phyloP scores from a whole-genome alignment of 768 basidiomycete species.

The Tulasnella sp. region DNA sequence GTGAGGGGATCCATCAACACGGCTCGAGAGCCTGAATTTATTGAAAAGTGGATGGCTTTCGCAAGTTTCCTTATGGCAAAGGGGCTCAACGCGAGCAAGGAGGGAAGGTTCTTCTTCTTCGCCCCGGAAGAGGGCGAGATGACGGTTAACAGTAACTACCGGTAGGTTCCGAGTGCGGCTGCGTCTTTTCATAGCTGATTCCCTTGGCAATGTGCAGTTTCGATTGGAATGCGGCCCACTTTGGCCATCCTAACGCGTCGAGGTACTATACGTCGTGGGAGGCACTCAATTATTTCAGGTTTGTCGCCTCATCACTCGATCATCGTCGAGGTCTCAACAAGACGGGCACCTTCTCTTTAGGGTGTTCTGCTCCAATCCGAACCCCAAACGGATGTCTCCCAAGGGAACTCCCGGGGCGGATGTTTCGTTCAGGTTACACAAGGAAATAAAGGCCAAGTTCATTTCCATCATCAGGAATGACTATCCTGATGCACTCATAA shows the following conservation, averaged over 20 bases:
- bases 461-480: not conserved
- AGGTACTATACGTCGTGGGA: conserved; percentile 12
- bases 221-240: conserved; percentile 18
- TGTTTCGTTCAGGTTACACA: not conserved
- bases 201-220: not conserved
- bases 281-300: conserved; percentile 10
- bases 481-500: not conserved
- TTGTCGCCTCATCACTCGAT: not conserved
- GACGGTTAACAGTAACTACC: conserved; percentile 12
- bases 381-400: not conserved
- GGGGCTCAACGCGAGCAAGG: not conserved
- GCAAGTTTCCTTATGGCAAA: conserved; percentile 4
- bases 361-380: conserved; percentile 4
- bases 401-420: not conserved
- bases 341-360: not conserved
- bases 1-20: conserved; percentile 14
- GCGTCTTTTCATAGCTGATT: not conserved
- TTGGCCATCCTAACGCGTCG: conserved; percentile 17
- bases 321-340: not conserved
- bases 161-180: not conserved
- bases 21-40: conserved; percentile 16
- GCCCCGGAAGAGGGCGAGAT: conserved; percentile 1
- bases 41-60: not conserved
- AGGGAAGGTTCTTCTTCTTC: conserved; percentile 5
- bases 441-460: not conserved